Evolutionary conservation across 2,329 filamentous ascomycete genomes (phyloP).

Genomic region (Talaromyces rugulosus): DNA sequence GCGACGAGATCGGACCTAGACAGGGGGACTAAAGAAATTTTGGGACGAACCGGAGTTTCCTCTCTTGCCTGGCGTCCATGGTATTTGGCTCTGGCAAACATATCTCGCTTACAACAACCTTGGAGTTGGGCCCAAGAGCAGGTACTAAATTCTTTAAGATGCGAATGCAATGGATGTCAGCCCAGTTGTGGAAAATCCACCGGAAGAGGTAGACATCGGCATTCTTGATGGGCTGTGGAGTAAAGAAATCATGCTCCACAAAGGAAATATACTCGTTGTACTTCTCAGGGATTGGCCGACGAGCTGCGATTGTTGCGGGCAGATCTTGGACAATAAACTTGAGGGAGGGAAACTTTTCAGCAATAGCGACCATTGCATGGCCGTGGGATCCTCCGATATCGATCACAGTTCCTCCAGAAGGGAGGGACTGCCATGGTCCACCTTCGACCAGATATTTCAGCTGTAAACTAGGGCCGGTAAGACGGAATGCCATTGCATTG

Average conservation of each 20-base stretch:
- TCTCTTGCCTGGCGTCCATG: conserved; percentile 13
- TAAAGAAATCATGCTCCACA: conserved; percentile 22
- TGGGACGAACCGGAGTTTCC: not conserved
- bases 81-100: conserved; percentile 18
- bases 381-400: conserved; percentile 52
- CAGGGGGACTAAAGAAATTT: not conserved
- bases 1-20: conserved; percentile 17
- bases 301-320: conserved; percentile 26
- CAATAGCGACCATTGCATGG: conserved; percentile 53
- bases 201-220: conserved; percentile 22
- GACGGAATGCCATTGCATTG: conserved; percentile 8
- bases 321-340: conserved; percentile 53
- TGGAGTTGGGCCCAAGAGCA: conserved; percentile 15
- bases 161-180: conserved; percentile 17
- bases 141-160: conserved; percentile 19
- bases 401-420: not conserved
- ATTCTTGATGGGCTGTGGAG: conserved; percentile 16
- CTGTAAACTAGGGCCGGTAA: not conserved
- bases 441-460: conserved; percentile 2
- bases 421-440: not conserved
- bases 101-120: conserved; percentile 22
- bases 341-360: conserved; percentile 47
- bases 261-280: conserved; percentile 15
- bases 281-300: not conserved
- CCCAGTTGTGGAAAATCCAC: conserved; percentile 23